Evolutionary conservation across 2,329 filamentous ascomycete species (phyloP).

Genomic region (Neoascochyta sp.): DNA sequence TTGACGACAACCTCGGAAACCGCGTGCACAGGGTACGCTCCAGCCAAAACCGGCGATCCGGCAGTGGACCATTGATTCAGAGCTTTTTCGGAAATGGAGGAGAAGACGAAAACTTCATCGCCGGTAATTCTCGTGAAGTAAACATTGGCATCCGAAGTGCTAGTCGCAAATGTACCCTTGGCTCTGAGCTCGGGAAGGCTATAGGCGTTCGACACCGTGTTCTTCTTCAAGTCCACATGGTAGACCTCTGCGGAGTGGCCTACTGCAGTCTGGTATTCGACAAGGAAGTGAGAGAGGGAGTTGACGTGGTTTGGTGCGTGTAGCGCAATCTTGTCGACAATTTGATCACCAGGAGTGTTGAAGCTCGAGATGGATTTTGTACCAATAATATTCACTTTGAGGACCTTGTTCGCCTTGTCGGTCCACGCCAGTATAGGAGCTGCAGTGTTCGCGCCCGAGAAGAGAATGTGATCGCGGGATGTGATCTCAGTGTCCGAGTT

Average conservation of each 20-base stretch:
- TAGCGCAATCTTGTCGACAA: slow-evolving; percentile 55
- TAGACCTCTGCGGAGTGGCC: slow-evolving; percentile 83
- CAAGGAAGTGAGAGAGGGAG: slow-evolving; percentile 76
- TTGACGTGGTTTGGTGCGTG: slow-evolving; percentile 71
- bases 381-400: slow-evolving; percentile 68
- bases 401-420: slow-evolving; percentile 57
- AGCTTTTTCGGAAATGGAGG: slow-evolving; percentile 71
- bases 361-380: slow-evolving; percentile 45
- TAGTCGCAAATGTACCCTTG: slow-evolving; percentile 72
- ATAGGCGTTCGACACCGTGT: slow-evolving; percentile 71
- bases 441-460: slow-evolving; percentile 72
- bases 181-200: slow-evolving; percentile 69
- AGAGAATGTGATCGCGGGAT: slow-evolving; percentile 61
- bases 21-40: slow-evolving; percentile 56
- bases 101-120: slow-evolving; percentile 69
- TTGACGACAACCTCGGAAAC: slow-evolving; percentile 81
- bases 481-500: slow-evolving; percentile 71
- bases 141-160: slow-evolving; percentile 72
- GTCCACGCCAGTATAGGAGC: slow-evolving; percentile 74
- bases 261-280: slow-evolving; percentile 68
- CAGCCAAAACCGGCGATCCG: slow-evolving; percentile 27
- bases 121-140: slow-evolving; percentile 83
- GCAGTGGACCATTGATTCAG: slow-evolving; percentile 70
- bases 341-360: slow-evolving; percentile 40
- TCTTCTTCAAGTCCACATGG: slow-evolving; percentile 70